Evolutionary conservation across 495 filamentous ascomycete species (phyloP), one percentile per base, ranked within the genome.

Genomic region (Trichoderma asperelloides): DNA sequence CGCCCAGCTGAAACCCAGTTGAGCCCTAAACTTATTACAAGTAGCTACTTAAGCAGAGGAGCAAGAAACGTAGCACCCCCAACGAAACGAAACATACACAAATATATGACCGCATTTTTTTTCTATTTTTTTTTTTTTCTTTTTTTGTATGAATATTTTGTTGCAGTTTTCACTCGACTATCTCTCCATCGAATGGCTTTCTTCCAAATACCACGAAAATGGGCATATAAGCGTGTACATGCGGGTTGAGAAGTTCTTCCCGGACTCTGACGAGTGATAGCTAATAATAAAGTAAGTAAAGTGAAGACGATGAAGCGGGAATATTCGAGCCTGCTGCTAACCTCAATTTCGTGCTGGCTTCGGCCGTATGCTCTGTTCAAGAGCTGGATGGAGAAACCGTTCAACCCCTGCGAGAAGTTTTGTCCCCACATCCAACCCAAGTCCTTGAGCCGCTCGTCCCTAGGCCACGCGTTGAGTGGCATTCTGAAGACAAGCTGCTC

Each of bases 221-320:
- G 41, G 82, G 78, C 68, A 80, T 75, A 67, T 86, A 88, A 9
- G 81, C 77, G 71, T 88, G 87, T 3, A 88, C 75, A 51, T 74
- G 75, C 23, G 76, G 74, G 71, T 88, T 78, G 27, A 81, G 78
- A 27, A 89, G 77, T 60, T 79, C 77, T 62, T 82, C 83, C 41
- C 87, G 76, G 6, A 88, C 84, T 63, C 83, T 77, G 43, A 87
- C 84, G 15, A 89, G 77, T 21, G 83, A 85, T 27, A 80, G 74
- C 74, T 76, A 74, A 63, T 82, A 83, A 43, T 33, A 30, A 76
- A 72, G 40, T 74, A 28, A 5, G 62, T 68, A 39, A 73, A 40
- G 33, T 43, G 41, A n/a, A n/a, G n/a, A 16, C 16, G 41, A 43
- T 43, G 41, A 43, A 43, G 41, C 6, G 30, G 6, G 41, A 13